Evolutionary conservation across 148 eudicot species (phyloP), one percentile per base, ranked within the genome.

Genomic region (Camellia granthamiana): DNA sequence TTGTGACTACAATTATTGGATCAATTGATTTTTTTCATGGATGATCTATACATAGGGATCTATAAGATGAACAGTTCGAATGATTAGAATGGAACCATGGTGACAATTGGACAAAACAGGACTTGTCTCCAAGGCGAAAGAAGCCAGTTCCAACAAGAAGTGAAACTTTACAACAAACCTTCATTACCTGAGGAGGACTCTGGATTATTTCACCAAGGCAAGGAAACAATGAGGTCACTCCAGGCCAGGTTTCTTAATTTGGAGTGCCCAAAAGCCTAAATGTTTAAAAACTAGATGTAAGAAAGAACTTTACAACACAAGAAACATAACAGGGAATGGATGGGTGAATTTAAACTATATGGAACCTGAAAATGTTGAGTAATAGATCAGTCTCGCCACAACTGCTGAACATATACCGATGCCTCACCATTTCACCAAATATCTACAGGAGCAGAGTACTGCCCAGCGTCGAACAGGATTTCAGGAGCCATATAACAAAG

Each of bases 191-290:
- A 19, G 67, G 42, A 63, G 41, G 67, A 63, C 2, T 6, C 41
- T 5, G 30, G 7, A 4, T 10, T n/a, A 63, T n/a, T 38, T 10
- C 6, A 21, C 3, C 1, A 63, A 21, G 19, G 41, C 2, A 21
- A 63, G 67, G 67, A 21, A 5, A 63, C 10, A 63, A n/a, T 63
- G 67, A 63, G 21, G 67, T 63, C 67, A 63, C 67, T 63, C 67
- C 67, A 4, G 67, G 67, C 67, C 67, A 66, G 46, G 1, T 66
- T 12, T 66, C 44, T 38, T 66, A 18, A 66, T 66, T 38, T 66
- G 70, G 70, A 38, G 44, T 66, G 46, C 70, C 70, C 46, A 66
- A 8, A 12, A 66, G 1, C 44, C 70, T 66, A 38, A 44, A 66
- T 66, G 3, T 9, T 13, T 30, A 38, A 38, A 30, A 66, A 66